These are phyloP conservation scores for Abrus pulchellus DNA, from an alignment of 306 rosid genomes.

Conservation along the genomic window DNA sequence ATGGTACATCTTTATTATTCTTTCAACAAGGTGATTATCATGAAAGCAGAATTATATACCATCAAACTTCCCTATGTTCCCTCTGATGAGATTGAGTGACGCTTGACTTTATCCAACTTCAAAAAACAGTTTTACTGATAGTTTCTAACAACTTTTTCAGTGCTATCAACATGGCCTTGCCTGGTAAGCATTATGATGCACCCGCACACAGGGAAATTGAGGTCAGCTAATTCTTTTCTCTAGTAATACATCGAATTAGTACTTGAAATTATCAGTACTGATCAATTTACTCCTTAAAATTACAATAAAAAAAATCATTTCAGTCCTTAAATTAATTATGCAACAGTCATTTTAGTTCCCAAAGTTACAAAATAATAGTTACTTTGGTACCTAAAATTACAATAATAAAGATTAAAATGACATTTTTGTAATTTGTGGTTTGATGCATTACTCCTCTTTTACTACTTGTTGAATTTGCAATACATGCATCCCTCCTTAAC, in stretches of 20 bases:
- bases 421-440: no score
- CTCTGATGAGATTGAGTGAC: neutral
- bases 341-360: no score
- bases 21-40: neutral
- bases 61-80: neutral
- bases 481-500: neutral
- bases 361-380: no score
- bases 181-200: conserved; percentile 69
- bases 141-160: conserved; percentile 39
- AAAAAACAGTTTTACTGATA: neutral
- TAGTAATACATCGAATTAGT: no score
- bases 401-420: no score
- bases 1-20: neutral
- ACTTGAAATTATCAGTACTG: no score
- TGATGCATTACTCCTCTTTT: no score
- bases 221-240: conserved; percentile 49
- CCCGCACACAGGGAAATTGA: conserved; percentile 50
- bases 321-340: no score
- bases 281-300: no score
- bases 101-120: neutral
- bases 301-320: no score
- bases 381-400: no score
- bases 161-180: conserved; percentile 64
- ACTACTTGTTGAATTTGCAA: neutral
- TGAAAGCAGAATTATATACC: neutral